phyloP scores from a whole-genome alignment of 345 rosid genomes.

The Theobroma cacao region DNA sequence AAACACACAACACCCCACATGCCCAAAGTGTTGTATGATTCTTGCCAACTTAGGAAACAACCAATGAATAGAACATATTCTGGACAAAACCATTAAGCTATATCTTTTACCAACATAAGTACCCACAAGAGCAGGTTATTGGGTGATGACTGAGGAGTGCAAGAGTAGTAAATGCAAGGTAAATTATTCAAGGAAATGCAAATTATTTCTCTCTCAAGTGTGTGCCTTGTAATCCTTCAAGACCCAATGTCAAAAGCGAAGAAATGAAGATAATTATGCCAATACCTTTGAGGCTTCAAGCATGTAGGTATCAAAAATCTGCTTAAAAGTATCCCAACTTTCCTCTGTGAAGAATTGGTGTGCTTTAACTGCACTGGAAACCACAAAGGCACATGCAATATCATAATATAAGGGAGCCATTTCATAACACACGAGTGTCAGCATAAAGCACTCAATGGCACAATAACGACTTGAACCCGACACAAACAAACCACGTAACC shows the following conservation, averaged over 20 bases:
- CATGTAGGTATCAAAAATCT: conserved; percentile 80
- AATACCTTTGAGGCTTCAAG: conserved; percentile 90
- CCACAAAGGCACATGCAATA: conserved; percentile 36
- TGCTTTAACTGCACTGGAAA: conserved; percentile 85
- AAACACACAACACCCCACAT: background rate
- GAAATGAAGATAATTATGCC: background rate
- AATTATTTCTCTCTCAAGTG: background rate
- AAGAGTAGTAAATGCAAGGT: background rate
- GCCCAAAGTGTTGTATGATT: background rate
- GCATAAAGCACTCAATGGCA: conserved; percentile 1
- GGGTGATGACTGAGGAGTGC: background rate
- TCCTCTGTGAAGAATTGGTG: conserved; percentile 92
- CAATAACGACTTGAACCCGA: background rate
- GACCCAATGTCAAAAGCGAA: background rate
- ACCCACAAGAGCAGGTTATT: background rate
- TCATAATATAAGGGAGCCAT: conserved; percentile 29
- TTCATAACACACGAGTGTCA: background rate
- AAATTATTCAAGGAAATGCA: background rate
- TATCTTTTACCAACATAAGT: background rate
- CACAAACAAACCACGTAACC: conserved; percentile 15
- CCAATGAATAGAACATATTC: background rate
- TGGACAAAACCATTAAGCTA: background rate
- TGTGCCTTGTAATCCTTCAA: background rate
- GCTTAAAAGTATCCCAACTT: conserved; percentile 79
- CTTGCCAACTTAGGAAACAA: background rate